A percentile compares a stretch with the other conserved stretches of the same genome.
phyloP scores from a whole-genome alignment of 805 yeast species.

The Nadsonia fulvescens region DNA sequence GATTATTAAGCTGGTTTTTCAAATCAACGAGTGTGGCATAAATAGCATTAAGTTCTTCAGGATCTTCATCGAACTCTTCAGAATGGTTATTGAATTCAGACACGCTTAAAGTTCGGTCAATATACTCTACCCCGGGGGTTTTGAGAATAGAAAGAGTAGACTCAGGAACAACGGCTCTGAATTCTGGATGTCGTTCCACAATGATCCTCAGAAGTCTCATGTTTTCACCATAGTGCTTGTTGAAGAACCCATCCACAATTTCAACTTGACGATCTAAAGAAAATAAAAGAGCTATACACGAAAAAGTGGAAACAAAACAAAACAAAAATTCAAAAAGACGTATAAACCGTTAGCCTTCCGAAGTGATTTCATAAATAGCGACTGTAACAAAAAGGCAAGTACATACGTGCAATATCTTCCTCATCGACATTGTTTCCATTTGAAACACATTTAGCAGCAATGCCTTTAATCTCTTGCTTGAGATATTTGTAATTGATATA shows the following conservation, averaged over 20 bases:
- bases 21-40: constrained; percentile 56
- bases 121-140: too few species aligned
- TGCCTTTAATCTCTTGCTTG: constrained; percentile 60
- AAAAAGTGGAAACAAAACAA: constrained; percentile 14
- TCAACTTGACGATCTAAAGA: constrained; percentile 68
- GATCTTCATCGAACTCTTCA: constrained; percentile 19
- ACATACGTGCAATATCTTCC: constrained; percentile 22
- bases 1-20: constrained; percentile 55
- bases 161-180: too few species aligned
- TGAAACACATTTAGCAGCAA: constrained; percentile 19
- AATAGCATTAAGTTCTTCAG: constrained; percentile 44
- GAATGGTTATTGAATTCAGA: neutral
- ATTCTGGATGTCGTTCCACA: constrained; percentile 17
- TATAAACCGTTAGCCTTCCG: too few species aligned
- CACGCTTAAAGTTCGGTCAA: too few species aligned
- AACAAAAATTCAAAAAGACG: too few species aligned
- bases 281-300: constrained; percentile 44
- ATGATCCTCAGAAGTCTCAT: constrained; percentile 39
- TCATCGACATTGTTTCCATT: constrained; percentile 7
- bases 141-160: too few species aligned
- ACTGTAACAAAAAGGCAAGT: too few species aligned
- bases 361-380: too few species aligned
- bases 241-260: constrained; percentile 62
- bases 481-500: constrained; percentile 76
- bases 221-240: constrained; percentile 56